Evolutionary conservation across 495 filamentous ascomycete genomes (phyloP).

Genomic region (Collariella sp.): DNA sequence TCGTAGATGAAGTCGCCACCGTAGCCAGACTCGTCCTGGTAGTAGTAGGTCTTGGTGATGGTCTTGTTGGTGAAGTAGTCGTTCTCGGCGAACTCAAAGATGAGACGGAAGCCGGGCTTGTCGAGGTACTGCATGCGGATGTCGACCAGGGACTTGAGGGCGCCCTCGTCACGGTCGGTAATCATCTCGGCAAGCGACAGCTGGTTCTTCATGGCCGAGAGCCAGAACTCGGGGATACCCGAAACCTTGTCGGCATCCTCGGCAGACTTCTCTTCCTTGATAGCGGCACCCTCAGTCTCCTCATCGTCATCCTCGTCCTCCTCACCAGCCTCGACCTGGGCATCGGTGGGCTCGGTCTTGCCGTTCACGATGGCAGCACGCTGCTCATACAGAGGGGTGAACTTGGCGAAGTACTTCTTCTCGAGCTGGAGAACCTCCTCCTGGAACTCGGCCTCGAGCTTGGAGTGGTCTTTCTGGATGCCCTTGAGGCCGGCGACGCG

Average conservation of each 20-base stretch:
- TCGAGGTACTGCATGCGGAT: constrained; percentile 99
- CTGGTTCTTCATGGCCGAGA: constrained; percentile 99
- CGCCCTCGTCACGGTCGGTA: constrained; percentile 89
- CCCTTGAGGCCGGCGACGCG: constrained; percentile 94
- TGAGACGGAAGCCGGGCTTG: constrained; percentile 92
- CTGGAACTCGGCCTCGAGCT: constrained; percentile 96
- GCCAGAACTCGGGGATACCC: constrained; percentile 98
- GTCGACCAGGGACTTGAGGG: constrained; percentile 82
- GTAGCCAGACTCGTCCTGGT: constrained; percentile 97
- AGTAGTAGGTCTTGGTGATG: constrained; percentile 97
- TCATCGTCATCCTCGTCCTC: constrained; percentile 61
- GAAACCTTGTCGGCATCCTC: constrained; percentile 41
- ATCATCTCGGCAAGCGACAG: constrained; percentile 95
- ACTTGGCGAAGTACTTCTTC: constrained; percentile 99
- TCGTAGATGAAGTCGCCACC: constrained; percentile 99
- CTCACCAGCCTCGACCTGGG: constrained; percentile 79
- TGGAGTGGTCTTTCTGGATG: constrained; percentile 96
- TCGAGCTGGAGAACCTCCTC: constrained; percentile 95
- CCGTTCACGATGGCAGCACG: constrained; percentile 92
- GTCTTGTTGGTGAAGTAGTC: constrained; percentile 94
- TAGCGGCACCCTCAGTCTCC: constrained; percentile 31
- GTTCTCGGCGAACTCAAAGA: constrained; percentile 94
- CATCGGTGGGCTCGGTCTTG: constrained; percentile 70
- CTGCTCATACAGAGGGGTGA: constrained; percentile 94
- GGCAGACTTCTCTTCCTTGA: constrained; percentile 41